Percentiles rank a stretch among this genome's conserved stretches.
Conservation (phyloP, 2,329 filamentous ascomycete species). For the Talaromyces marneffei region DNA sequence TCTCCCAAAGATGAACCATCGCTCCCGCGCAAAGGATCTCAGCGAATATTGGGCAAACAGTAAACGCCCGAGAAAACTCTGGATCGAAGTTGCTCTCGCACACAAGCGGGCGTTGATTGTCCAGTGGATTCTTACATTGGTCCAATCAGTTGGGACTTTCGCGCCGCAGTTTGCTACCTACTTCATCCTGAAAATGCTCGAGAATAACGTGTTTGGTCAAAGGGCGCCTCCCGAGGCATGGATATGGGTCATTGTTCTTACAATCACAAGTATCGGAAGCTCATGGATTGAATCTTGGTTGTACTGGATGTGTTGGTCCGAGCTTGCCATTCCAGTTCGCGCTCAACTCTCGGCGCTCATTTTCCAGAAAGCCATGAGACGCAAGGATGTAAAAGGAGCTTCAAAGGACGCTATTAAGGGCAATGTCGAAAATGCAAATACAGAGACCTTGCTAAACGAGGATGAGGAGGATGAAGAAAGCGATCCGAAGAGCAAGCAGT, state of each 20-base stretch:
- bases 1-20: slow-evolving; percentile 54
- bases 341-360: slow-evolving; percentile 64
- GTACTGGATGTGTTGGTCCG: slow-evolving; percentile 58
- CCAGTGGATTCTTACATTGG: slow-evolving; percentile 55
- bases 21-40: slow-evolving; percentile 47
- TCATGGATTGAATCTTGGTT: slow-evolving; percentile 58
- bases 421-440: slow-evolving; percentile 36
- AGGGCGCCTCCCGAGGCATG: slow-evolving; percentile 51
- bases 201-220: slow-evolving; percentile 46
- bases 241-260: slow-evolving; percentile 60
- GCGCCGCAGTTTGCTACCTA: slow-evolving; percentile 63
- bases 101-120: slow-evolving; percentile 51
- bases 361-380: slow-evolving; percentile 66
- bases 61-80: slow-evolving; percentile 42
- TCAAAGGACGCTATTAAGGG: slow-evolving; percentile 37
- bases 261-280: slow-evolving; percentile 50
- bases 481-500: slow-evolving; percentile 61
- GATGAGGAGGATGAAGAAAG: slow-evolving; percentile 42
- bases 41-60: slow-evolving; percentile 46
- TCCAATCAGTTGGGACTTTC: slow-evolving; percentile 55
- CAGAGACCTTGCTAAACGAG: slow-evolving; percentile 31
- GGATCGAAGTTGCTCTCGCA: slow-evolving; percentile 53
- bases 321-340: slow-evolving; percentile 59
- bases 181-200: slow-evolving; percentile 59
- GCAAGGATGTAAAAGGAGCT: slow-evolving; percentile 65